phyloP scores from a whole-genome alignment of 31 red algal species.

The Asparagopsis taxiformis region DNA sequence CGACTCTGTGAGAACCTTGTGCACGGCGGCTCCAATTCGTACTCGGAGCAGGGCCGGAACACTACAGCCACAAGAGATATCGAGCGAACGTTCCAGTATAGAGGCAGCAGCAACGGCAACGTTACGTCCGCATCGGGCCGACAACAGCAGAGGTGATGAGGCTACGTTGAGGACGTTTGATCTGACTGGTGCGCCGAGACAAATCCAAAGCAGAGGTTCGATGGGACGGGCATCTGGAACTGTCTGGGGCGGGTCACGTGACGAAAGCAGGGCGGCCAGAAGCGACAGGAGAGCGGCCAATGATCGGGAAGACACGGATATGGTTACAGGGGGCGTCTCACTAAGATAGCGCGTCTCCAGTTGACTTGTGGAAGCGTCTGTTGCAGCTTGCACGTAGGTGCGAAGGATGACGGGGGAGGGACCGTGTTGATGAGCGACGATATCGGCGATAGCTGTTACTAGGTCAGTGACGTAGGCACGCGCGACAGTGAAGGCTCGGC shows the following conservation, averaged over 20 bases:
- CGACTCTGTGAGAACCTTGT: constrained; percentile 7
- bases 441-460: neutral
- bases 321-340: neutral
- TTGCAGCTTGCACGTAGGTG: constrained; percentile 8
- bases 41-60: constrained; percentile 16
- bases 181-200: constrained; percentile 10
- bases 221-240: neutral
- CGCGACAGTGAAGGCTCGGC: neutral
- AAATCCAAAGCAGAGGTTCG: constrained; percentile 31
- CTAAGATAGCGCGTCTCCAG: neutral
- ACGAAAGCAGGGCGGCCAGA: constrained; percentile 35
- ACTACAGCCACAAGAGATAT: constrained; percentile 10
- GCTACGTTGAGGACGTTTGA: constrained; percentile 31
- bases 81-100: constrained; percentile 42
- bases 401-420: neutral
- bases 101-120: constrained; percentile 24
- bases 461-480: constrained; percentile 37
- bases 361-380: neutral
- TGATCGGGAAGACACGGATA: constrained; percentile 15
- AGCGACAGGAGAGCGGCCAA: constrained; percentile 30
- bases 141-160: constrained; percentile 22
- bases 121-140: constrained; percentile 21
- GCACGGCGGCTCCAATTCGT: constrained; percentile 4
- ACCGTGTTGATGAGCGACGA: constrained; percentile 12
- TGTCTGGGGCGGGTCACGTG: neutral